Evolutionary conservation across 2,329 filamentous ascomycete genomes (phyloP).

Genomic region (Zalaria obscura): DNA sequence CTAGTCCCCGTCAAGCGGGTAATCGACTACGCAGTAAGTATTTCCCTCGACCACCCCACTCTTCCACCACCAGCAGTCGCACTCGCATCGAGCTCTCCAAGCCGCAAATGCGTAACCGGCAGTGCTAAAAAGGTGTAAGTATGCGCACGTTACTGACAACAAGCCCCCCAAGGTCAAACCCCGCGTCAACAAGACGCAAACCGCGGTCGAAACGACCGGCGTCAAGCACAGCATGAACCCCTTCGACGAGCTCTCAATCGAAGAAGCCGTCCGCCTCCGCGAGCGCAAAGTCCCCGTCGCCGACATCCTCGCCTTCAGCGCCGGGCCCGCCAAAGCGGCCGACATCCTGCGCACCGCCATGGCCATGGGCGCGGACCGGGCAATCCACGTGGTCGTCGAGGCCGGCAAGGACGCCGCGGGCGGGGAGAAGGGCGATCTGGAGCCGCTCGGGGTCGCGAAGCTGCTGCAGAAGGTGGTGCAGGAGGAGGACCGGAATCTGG

Average conservation of each 20-base stretch:
- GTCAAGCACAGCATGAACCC: constrained; percentile 99
- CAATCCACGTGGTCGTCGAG: constrained; percentile 55
- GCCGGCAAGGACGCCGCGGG: constrained; percentile 6
- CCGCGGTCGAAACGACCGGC: constrained; percentile 78
- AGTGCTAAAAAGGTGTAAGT: not conserved
- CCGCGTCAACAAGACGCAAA: constrained; percentile 57
- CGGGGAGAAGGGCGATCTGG: constrained; percentile 57
- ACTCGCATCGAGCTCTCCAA: not conserved
- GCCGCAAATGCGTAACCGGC: constrained; percentile 1
- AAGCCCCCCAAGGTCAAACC: constrained; percentile 44
- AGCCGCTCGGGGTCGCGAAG: constrained; percentile 87
- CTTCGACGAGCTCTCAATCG: constrained; percentile 95
- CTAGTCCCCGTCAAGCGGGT: constrained; percentile 43
- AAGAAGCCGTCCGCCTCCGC: constrained; percentile 88
- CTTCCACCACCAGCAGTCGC: not conserved
- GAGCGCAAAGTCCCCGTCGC: constrained; percentile 63
- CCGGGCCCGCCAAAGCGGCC: constrained; percentile 72
- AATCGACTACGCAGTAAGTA: constrained; percentile 42
- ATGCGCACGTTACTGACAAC: not conserved
- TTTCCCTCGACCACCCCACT: constrained; percentile 1
- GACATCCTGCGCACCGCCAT: constrained; percentile 91
- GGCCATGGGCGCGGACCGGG: constrained; percentile 96
- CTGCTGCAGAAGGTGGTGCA: constrained; percentile 67
- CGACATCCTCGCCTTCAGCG: constrained; percentile 81
- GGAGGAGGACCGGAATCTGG: constrained; percentile 76